Evolutionary conservation across 495 filamentous ascomycete species (phyloP), one percentile per base, ranked within the genome.

Genomic region (Podospora fimiseda): DNA sequence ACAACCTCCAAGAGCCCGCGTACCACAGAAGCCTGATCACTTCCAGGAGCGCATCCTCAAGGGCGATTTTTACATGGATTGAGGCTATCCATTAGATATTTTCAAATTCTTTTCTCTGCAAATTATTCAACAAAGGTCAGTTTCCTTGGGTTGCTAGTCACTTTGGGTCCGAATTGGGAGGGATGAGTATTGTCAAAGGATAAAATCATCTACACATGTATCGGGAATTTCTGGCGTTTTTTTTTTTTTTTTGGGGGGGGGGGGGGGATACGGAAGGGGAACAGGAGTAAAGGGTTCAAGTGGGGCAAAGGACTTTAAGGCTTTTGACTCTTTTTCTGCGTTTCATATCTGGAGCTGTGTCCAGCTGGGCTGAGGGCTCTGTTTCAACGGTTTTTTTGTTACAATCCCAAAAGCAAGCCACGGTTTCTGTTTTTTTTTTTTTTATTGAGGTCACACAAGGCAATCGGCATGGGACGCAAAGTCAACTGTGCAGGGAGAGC

Each of bases 31-130:
- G 65, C 89, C 90, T 13, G 93, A 98, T 72, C 84, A 83, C 59
- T 90, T 96, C 74, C 89, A 95, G 70, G 93, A 98, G 77, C 82
- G 95, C 56, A 96, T 98, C 58, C 75, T 98, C 53, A 91, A 94
- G 69, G 93, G 93, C 27, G 93, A 98, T 60, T 96, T 98, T 63
- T 91, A 90, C 70, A 96, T 97, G 90, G 93, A 98, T 62, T 98
- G 76, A 76, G 43, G n/a, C 30, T 33, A 36, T 20, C 40, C 42
- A 44, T 14, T 20, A 23, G 19, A 1, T 21, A 20, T 33, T 33
- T 33, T 11, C 5, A 6, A 6, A 6, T 33, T 33, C 6, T 33
- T 33, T 33, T 33, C 11, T 33, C 6, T 33, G 5, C 5, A 33
- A 6, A 33, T 33, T 11, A 33, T 33, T 6, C 27, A 33, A 11